Conservation (phyloP, 371 early-diverging fungal genomes). For the Gilbertella persicaria region DNA sequence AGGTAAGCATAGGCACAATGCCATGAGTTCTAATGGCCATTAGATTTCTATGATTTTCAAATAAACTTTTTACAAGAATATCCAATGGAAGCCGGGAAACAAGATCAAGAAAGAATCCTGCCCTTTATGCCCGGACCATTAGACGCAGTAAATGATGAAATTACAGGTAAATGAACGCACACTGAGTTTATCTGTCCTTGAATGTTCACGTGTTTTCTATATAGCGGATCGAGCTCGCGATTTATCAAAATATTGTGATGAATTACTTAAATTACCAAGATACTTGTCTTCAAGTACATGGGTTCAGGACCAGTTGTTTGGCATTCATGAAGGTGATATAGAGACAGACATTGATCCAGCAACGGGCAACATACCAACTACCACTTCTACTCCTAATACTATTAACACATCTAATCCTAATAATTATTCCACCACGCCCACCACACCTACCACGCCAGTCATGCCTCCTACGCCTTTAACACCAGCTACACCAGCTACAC, state of each 20-base stretch:
- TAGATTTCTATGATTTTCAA: constrained; percentile 82
- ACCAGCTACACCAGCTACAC: constrained; percentile 3
- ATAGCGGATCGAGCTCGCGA: constrained; percentile 59
- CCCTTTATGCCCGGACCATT: constrained; percentile 81
- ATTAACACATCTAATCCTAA: background rate
- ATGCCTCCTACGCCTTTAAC: constrained; percentile 6
- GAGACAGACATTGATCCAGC: constrained; percentile 55
- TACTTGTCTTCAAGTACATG: constrained; percentile 59
- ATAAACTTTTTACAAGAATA: constrained; percentile 74
- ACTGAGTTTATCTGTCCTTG: background rate
- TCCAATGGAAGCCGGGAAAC: constrained; percentile 75
- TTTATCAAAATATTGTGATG: constrained; percentile 72
- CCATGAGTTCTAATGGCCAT: background rate
- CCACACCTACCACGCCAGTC: background rate
- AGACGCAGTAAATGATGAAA: constrained; percentile 54
- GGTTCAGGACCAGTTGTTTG: constrained; percentile 65
- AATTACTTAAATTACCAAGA: constrained; percentile 61
- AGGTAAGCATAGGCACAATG: constrained; percentile 8
- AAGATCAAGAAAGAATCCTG: constrained; percentile 60
- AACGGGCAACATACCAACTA: background rate
- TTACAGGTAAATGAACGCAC: constrained; percentile 41
- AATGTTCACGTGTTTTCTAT: constrained; percentile 6
- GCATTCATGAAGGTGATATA: constrained; percentile 67
- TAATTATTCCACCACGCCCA: background rate
- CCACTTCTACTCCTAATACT: background rate